Base-by-base conservation (phyloP, 2,329 filamentous ascomycete genomes). In the Pseudogymnoascus sp. region DNA sequence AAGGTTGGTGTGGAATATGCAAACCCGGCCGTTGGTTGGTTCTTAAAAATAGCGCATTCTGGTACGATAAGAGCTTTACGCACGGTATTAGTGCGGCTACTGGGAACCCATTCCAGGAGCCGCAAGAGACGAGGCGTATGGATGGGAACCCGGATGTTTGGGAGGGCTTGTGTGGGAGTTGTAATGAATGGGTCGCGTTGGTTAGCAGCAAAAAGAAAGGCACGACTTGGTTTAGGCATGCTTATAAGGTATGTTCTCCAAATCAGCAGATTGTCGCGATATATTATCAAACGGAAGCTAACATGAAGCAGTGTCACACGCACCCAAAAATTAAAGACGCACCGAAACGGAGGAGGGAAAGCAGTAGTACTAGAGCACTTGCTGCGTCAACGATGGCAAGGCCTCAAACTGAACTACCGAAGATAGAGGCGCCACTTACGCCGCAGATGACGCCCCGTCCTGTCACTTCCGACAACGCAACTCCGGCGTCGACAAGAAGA, bases 31-130 rank as follows among this genome's bases (percentile, higher is more conserved):
- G 90, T 60, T 96, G 91, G 91, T 83, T 93, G 62, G 90, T 93
- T 14, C 79, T 96, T 64, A 96, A 95, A 79, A 95, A 96, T 77
- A 93, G 89, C 62, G 91, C 91, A 6, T 96, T 91, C 74, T 96
- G 91, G 91, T 96, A 96, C 75, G 91, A 96, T 78, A 93, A 95
- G 79, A 90, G 88, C 63, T 96, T 95, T 74, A 91, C 89, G 2
- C 91, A 96, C 72, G 91, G 91, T 60, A 91, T 96, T 73, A 91
- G 89, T 72, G 90, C 89, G 28, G 88, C 89, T 3, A 93, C 90
- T 0, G 90, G 91, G 24, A 87, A 83, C 66, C 85, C 88, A 3
- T 93, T 95, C 77, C 86, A 90, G 72, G 86, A 89, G 68, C 91
- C 91, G 2, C 84, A 89, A 65, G 84, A 91, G 70, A 90, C 86